These are phyloP conservation scores for Pythium aquatile DNA, from an alignment of 352 stramenopile genomes.

Conservation along the genomic window DNA sequence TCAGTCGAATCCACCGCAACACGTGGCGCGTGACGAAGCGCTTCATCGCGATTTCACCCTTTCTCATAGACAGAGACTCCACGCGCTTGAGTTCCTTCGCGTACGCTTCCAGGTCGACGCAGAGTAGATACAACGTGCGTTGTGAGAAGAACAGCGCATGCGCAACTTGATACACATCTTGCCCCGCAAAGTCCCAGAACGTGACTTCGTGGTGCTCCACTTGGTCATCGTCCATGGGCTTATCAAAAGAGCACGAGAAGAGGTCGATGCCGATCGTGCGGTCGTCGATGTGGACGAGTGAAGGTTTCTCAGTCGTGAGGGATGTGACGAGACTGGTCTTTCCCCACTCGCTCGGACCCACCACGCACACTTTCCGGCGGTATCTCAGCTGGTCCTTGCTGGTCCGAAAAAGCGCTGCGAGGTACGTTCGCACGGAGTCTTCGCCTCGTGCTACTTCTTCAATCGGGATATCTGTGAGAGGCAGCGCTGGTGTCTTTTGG, in stretches of 20 bases:
- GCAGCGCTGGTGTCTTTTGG: background rate
- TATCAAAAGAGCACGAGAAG: slow-evolving; percentile 25
- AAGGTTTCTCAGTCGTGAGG: slow-evolving; percentile 16
- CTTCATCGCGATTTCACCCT: background rate
- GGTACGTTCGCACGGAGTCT: slow-evolving; percentile 22
- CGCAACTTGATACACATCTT: slow-evolving; percentile 6
- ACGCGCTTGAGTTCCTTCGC: background rate
- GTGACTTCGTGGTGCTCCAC: slow-evolving; percentile 16
- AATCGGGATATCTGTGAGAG: slow-evolving; percentile 5
- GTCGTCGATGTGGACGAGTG: slow-evolving; percentile 23
- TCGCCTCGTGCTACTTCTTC: slow-evolving; percentile 24
- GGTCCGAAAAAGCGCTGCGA: slow-evolving; percentile 1
- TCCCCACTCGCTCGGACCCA: slow-evolving; percentile 33
- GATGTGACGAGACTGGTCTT: slow-evolving; percentile 39
- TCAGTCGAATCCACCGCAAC: background rate
- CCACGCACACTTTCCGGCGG: slow-evolving; percentile 31
- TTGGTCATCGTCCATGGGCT: background rate
- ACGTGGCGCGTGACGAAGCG: background rate
- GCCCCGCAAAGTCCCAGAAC: slow-evolving; percentile 25
- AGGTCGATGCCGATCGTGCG: slow-evolving; percentile 37
- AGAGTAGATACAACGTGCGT: slow-evolving; percentile 11
- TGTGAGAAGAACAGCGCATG: slow-evolving; percentile 7
- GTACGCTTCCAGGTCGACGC: slow-evolving; percentile 6
- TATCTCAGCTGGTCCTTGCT: slow-evolving; percentile 12
- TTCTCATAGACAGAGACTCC: background rate